phyloP scores from a whole-genome alignment of 108 stramenopile genomes.

The Cyclotella choctawhatcheeana region DNA sequence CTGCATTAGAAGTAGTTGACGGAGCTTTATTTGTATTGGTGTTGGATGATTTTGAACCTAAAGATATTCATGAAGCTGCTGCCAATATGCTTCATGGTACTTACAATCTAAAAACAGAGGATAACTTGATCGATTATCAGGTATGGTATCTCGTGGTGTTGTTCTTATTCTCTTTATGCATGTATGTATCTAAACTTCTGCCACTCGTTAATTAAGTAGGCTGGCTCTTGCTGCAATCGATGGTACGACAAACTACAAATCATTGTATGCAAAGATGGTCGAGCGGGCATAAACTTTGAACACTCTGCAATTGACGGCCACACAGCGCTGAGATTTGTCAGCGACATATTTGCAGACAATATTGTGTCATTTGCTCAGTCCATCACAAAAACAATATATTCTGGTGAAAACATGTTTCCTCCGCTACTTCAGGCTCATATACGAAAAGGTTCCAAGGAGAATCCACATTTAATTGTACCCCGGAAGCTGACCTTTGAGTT shows the following conservation, averaged over 20 bases:
- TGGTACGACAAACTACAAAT: slow-evolving; percentile 93
- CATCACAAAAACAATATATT: slow-evolving; percentile 82
- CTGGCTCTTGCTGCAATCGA: slow-evolving; percentile 83
- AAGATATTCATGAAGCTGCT: slow-evolving; percentile 74
- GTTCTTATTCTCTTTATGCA: too few species aligned
- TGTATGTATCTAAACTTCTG: too few species aligned
- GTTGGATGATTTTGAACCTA: slow-evolving; percentile 76
- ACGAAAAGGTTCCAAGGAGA: slow-evolving; percentile 51
- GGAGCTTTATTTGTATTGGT: slow-evolving; percentile 86
- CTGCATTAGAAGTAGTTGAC: slow-evolving; percentile 73
- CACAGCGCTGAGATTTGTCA: slow-evolving; percentile 84
- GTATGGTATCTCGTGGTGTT: background rate
- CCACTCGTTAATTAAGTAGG: too few species aligned
- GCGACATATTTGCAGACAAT: slow-evolving; percentile 87
- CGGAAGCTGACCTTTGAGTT: slow-evolving; percentile 81
- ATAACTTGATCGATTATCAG: slow-evolving; percentile 53
- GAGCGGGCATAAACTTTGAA: slow-evolving; percentile 82
- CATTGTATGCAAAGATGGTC: slow-evolving; percentile 45
- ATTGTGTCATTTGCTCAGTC: slow-evolving; percentile 85
- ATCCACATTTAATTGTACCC: slow-evolving; percentile 57
- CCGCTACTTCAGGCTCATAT: slow-evolving; percentile 72
- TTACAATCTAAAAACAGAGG: slow-evolving; percentile 54
- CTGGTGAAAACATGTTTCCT: slow-evolving; percentile 53
- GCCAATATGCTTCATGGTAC: slow-evolving; percentile 90
- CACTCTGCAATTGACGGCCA: slow-evolving; percentile 91